Evolutionary conservation across 2,329 filamentous ascomycete genomes (phyloP).

Genomic region (Aspergillus sp.): DNA sequence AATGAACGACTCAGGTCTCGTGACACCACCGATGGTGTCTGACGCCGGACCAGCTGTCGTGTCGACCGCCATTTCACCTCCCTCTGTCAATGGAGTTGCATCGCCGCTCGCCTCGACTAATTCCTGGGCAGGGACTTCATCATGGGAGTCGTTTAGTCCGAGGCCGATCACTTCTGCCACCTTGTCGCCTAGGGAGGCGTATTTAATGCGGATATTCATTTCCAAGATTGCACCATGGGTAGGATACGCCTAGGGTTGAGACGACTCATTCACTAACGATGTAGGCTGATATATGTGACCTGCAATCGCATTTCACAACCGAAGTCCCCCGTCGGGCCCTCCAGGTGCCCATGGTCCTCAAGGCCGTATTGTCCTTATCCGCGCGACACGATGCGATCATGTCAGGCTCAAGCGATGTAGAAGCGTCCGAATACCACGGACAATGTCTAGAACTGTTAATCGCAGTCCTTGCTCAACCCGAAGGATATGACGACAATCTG

Average conservation of each 20-base stretch:
- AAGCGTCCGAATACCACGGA: constrained; percentile 41
- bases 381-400: constrained; percentile 41
- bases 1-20: background rate
- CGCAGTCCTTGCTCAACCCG: constrained; percentile 37
- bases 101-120: constrained; percentile 11
- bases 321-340: constrained; percentile 44
- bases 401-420: constrained; percentile 31
- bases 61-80: constrained; percentile 10
- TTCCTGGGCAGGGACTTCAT: constrained; percentile 9
- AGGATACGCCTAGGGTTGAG: background rate
- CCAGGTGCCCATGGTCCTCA: constrained; percentile 41
- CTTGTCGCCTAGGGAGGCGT: constrained; percentile 26
- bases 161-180: constrained; percentile 4
- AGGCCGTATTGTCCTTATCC: constrained; percentile 43
- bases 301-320: constrained; percentile 36
- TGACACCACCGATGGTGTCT: constrained; percentile 2
- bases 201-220: constrained; percentile 28
- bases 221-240: constrained; percentile 30
- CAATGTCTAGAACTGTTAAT: constrained; percentile 44
- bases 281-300: constrained; percentile 30
- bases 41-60: constrained; percentile 3
- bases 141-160: constrained; percentile 10
- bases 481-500: constrained; percentile 41
- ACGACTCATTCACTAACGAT: constrained; percentile 1
- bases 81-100: background rate